Base-by-base conservation (phyloP, 2,329 filamentous ascomycete species). In the Aspergillus oerlinghausenensis region DNA sequence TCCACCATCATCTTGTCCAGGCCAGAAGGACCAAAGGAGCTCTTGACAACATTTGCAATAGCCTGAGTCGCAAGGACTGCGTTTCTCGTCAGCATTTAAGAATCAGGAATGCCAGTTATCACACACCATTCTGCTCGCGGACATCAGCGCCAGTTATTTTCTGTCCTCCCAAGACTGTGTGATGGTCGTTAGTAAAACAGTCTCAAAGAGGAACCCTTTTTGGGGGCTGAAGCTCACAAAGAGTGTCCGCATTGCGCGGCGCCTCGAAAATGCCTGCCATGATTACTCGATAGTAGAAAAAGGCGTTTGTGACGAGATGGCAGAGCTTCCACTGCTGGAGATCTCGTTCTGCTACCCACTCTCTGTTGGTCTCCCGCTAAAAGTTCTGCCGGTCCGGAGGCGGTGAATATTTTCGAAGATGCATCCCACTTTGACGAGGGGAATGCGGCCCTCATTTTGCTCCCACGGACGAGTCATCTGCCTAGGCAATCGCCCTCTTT, bases 1-100 rank as follows among this genome's bases (percentile, higher is more conserved):
- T 99, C 94, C 68, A 99, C 94, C 94, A 99, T 97, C 94, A 99
- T 99, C 85, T 99, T 99, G 76, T 99, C 94, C 65, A 99, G 84
- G 50, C 94, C 94, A 61, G 91, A 96, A 52, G 94, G 94, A 55
- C 94, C 94, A 73, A 99, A 99, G 17, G 94, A 99, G 77, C 90
- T 96, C 82, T 96, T 97, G 76, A 99, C 92, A 58, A 99, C 92
- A 86, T 97, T 99, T 69, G 94, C 89, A 71, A 99, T 97, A 58
- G 93, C 92, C 75, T 97, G 92, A 49, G 94, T 97, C 65, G 94
- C 94, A 66, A 92, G 85, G 50, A 97, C 94, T 92, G 70, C 45
- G 60, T 43, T 14, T 3, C n/a, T 8, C 21, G 35, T 62, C 38
- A 63, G 59, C 23, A 49, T 50, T 21, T 26, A 14, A 14, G 10